Conservation (phyloP, 2,329 filamentous ascomycete genomes). For the Bisporella sp. region DNA sequence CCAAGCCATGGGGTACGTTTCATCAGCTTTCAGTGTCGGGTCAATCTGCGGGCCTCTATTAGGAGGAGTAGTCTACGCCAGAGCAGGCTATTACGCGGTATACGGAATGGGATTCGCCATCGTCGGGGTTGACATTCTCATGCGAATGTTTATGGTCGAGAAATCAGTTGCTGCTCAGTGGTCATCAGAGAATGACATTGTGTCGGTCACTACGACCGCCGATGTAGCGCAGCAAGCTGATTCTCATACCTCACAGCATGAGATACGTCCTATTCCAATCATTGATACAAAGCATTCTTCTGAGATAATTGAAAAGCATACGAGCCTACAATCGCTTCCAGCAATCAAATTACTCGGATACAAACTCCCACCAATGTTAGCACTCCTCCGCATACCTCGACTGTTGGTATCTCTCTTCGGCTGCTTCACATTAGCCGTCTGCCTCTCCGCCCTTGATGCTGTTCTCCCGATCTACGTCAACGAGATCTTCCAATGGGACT, state of each 20-base stretch:
- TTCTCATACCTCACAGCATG: no score
- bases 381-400: conserved; percentile 32
- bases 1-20: conserved; percentile 20
- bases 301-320: no score
- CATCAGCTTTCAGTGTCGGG: conserved; percentile 46
- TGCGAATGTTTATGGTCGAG: conserved; percentile 50
- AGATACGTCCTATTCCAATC: no score
- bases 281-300: no score
- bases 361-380: conserved; percentile 12
- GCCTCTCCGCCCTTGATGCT: conserved; percentile 47
- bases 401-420: conserved; percentile 33
- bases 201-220: no score
- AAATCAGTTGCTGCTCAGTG: conserved; percentile 45
- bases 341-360: not conserved
- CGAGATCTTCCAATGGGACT: conserved; percentile 44
- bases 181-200: conserved; percentile 15
- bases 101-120: conserved; percentile 51
- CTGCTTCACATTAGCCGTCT: conserved; percentile 36
- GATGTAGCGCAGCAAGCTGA: no score
- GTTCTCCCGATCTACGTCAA: conserved; percentile 48
- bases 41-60: conserved; percentile 59
- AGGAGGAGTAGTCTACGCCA: conserved; percentile 60
- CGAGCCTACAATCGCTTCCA: not conserved
- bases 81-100: conserved; percentile 52
- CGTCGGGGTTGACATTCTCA: conserved; percentile 45